A percentile compares a stretch with the other conserved stretches of the same genome.
Evolutionary conservation across 345 rosid genomes (phyloP).

Genomic region (Adansonia digitata): DNA sequence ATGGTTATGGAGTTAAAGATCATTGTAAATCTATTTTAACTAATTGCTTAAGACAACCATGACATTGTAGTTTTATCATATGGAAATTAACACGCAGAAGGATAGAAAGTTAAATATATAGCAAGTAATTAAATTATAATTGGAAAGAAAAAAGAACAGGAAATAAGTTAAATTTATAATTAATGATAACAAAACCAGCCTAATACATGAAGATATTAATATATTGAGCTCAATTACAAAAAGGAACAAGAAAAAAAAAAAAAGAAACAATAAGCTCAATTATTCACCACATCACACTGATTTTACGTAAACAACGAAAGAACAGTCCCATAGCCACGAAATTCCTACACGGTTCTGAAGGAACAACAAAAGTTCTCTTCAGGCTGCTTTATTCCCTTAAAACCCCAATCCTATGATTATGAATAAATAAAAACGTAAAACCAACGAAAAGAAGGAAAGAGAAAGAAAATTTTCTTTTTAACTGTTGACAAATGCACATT

Average conservation of each 20-base stretch:
- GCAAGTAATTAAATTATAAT: too few species aligned
- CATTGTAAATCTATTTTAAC: too few species aligned
- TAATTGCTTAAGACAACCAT: too few species aligned
- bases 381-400: neutral
- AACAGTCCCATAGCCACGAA: neutral
- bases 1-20: too few species aligned
- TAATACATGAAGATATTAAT: neutral
- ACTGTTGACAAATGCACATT: conserved; percentile 59
- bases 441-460: neutral
- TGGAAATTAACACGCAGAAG: too few species aligned
- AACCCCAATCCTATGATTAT: neutral
- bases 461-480: conserved; percentile 4
- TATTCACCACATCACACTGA: neutral
- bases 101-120: too few species aligned
- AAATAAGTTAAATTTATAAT: neutral
- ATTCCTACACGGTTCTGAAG: neutral
- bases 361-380: neutral
- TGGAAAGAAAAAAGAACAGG: neutral
- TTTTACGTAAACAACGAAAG: neutral
- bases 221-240: neutral
- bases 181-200: neutral
- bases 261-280: neutral
- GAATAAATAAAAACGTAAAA: neutral
- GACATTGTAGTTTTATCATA: too few species aligned
- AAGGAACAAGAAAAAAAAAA: neutral